Percentiles rank a stretch among this genome's conserved stretches.
phyloP scores from a whole-genome alignment of 306 rosid species.

The Inga leiocalycina region DNA sequence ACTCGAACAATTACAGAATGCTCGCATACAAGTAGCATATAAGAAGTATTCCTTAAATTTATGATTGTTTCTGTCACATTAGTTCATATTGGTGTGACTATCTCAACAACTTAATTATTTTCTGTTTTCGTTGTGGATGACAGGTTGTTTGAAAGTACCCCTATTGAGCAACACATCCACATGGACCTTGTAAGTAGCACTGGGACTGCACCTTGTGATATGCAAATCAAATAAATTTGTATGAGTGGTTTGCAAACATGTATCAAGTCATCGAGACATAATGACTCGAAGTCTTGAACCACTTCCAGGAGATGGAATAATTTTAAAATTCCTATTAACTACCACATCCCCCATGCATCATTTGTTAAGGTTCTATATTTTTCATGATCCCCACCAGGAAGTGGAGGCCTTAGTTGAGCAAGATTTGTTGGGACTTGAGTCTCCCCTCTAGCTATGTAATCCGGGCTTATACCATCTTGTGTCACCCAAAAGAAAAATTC shows the following conservation, averaged over 20 bases:
- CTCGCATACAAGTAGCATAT: constrained; percentile 64
- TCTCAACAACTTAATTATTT: constrained; percentile 18
- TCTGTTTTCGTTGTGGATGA: constrained; percentile 32
- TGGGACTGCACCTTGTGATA: constrained; percentile 17
- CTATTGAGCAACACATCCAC: constrained; percentile 53
- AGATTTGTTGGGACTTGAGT: background rate
- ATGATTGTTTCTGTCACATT: constrained; percentile 14
- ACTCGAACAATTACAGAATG: constrained; percentile 72
- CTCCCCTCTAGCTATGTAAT: background rate
- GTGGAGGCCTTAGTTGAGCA: background rate
- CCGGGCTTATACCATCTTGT: background rate
- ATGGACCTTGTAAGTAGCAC: constrained; percentile 74
- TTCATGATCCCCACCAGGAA: background rate
- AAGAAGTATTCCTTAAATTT: constrained; percentile 42
- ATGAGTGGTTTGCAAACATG: constrained; percentile 9
- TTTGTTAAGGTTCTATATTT: background rate
- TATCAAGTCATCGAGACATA: background rate
- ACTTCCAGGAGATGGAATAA: background rate
- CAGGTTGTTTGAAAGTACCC: constrained; percentile 63
- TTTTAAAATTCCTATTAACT: background rate
- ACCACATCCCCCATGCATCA: background rate
- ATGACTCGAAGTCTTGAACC: background rate
- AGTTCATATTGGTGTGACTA: constrained; percentile 7
- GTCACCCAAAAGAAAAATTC: background rate
- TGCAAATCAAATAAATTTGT: background rate